Base-by-base conservation (phyloP, 2,329 filamentous ascomycete species). In the Arthrinium phaeospermum region DNA sequence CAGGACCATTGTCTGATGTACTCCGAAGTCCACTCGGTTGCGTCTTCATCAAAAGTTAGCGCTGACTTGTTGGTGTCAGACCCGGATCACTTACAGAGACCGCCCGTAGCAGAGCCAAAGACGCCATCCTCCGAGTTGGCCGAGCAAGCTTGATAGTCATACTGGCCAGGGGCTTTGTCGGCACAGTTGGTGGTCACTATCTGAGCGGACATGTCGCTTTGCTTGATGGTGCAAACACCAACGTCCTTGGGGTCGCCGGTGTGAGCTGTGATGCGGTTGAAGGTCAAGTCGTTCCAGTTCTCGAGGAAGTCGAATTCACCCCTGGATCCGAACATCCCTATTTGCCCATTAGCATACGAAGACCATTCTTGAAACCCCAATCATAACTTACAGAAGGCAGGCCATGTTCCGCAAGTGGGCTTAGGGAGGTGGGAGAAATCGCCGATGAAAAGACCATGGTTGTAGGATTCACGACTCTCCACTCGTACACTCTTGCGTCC, bases 301-400 rank as follows among this genome's bases (percentile, higher is more conserved):
- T 93, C 91, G 75, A 92, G 89, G 73, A 93, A 89, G 77, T 93
- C 91, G 75, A 93, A 86, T 81, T 93, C 91, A 72, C 91, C 91
- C 72, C 85, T 84, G 34, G 79, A 81, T 45, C 86, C 87, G 68
- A 84, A 84, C 70, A 86, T 87, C 57, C 49, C 49, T 51, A 27
- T 27, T 13, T 14, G n/a, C n/a, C 22, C n/a, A 27, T 51, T 14
- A 51, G 49, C n/a, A 24, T 27, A n/a, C 13, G 49, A 27, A n/a
- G 49, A 1, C 10, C 49, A 51, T 51, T 12, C n/a, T 51, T 12
- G 10, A 27, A 51, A 12, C 1, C 49, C 49, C n/a, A 51, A 49
- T 24, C 4, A 12, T 24, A 30, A 78, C 83, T 81, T 83, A 89
- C 86, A 92, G 86, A 64, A 64, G 82, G 92, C 91, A 4, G 93